Evolutionary conservation across 1,139 yeast species (phyloP), one percentile per base, ranked within the genome.

Genomic region (Chernovozyma sophiae-reginae): DNA sequence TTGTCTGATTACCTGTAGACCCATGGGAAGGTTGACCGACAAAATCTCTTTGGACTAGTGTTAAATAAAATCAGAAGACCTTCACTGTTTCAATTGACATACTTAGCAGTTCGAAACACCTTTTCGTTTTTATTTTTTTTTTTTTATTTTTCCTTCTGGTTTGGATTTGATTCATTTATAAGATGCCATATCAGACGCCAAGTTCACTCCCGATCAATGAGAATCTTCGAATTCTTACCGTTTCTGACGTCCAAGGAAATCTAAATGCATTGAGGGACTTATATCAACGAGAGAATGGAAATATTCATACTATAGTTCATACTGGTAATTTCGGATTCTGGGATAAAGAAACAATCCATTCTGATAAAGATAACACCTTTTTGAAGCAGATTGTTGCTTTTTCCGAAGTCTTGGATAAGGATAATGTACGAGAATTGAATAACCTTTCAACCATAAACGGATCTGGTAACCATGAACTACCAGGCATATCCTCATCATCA

Each of bases 301-400:
- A 31, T 6, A 41, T 56, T 12, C 59, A 58, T 44, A 31, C 71
- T 22, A 72, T 85, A 25, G 64, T 85, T 13, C 94, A 84, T 53
- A 80, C 89, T 2, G 94, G 94, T 13, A 82, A 81, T 47, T 84
- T 85, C 60, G 95, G 95, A 13, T 82, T 85, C 53, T 79, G 85
- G 62, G 84, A 82, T 50, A 59, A 60, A 26, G 72, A 71, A 14
- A 77, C 86, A 26, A 67, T 82, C n/a, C 47, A 46, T 16, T 62
- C 58, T 10, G 65, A 74, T 43, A 75, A 81, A 38, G 81, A 77
- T 43, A 69, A 74, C 39, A 65, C 69, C 16, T 77, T 74, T 47
- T 51, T 77, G 34, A 73, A 84, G 43, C 87, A 81, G 48, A 77
- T 83, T 29, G 82, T 82, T 15, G 83, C 82, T 40, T 81, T 81